Base-by-base conservation (phyloP, 768 basidiomycete species). In the Pleurotus citrinopileatus region DNA sequence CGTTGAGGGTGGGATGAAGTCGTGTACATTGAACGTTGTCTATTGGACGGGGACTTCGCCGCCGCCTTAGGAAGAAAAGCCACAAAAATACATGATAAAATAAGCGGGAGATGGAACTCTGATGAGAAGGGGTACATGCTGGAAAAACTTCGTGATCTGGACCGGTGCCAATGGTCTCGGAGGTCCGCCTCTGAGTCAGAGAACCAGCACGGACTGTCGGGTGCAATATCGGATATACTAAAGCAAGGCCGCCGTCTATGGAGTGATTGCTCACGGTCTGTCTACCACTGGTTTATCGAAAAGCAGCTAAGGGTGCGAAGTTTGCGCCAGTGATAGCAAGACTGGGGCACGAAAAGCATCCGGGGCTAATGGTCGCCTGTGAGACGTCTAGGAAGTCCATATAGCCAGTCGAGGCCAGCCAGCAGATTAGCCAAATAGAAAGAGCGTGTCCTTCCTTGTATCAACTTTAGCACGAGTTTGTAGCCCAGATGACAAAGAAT, bases 61-160 rank as follows among this genome's bases (percentile, higher is more conserved):
- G 38, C 17, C 12, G 7, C 12, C 10, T n/a, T 7, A 7, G 38
- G 3, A 7, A 7, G 17, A n/a, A n/a, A n/a, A n/a, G n/a, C n/a
- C 38, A 7, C 19, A 19, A 2, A 12, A 13, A 12, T n/a, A n/a
- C 10, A 12, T 19, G 12, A 40, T 19, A 40, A 19, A 40, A 19
- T 40, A 40, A 40, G 38, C 38, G 38, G 38, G 13, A 12, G 38
- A 40, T n/a, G 17, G 19, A 40, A n/a, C 19, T 40, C 38, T 40
- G 38, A 40, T 40, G 38, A 40, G 38, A 40, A 40, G 38, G 38
- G 17, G 38, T 40, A 40, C 38, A 40, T 40, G 38, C 38, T 40
- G 38, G 38, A 40, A 40, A 40, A 40, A 40, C 38, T 7, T 40
- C 15, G 8, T 40, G 38, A 19, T 7, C 38, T 40, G 17, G 13